These are phyloP conservation scores for Ogataea nakhonphanomensis DNA, from an alignment of 805 yeast genomes.

Conservation along the genomic window DNA sequence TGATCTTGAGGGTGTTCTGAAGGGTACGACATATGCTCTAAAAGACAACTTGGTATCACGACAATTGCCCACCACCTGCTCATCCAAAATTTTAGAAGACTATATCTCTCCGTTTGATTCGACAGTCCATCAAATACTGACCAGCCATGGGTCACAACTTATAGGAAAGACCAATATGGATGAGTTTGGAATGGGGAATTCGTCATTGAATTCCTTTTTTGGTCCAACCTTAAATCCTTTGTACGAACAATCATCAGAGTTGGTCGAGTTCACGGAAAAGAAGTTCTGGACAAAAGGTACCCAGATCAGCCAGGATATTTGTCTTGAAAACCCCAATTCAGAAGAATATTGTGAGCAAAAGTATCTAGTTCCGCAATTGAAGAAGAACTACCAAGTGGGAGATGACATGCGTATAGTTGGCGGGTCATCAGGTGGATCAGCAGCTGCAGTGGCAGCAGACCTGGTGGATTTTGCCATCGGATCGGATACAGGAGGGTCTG, in stretches of 20 bases:
- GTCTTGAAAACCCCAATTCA: conserved; percentile 40
- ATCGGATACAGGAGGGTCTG: conserved; percentile 97
- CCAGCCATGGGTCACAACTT: conserved; percentile 46
- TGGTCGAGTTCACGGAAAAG: conserved; percentile 25
- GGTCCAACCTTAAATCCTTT: conserved; percentile 59
- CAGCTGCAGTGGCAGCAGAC: conserved; percentile 81
- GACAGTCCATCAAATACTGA: conserved; percentile 59
- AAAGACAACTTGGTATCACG: conserved; percentile 81
- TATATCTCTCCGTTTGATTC: conserved; percentile 81
- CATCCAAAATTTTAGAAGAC: conserved; percentile 56
- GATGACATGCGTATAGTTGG: conserved; percentile 53
- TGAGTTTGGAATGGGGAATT: conserved; percentile 97
- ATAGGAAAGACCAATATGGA: conserved; percentile 90
- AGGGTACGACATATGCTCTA: conserved; percentile 42
- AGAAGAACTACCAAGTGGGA: conserved; percentile 14
- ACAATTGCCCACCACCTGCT: conserved; percentile 69
- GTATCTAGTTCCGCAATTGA: conserved; percentile 20
- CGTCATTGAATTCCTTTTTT: conserved; percentile 50
- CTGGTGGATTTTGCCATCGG: conserved; percentile 78
- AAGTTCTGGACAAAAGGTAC: conserved; percentile 25
- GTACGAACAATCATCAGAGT: conserved; percentile 22
- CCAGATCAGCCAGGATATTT: conserved; percentile 21
- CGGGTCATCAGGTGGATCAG: conserved; percentile 96
- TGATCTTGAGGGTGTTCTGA: conserved; percentile 19
- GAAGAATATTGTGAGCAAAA: conserved; percentile 8